These are phyloP conservation scores for Globisporangium canariense DNA, from an alignment of 352 stramenopile genomes.

Conservation along the genomic window DNA sequence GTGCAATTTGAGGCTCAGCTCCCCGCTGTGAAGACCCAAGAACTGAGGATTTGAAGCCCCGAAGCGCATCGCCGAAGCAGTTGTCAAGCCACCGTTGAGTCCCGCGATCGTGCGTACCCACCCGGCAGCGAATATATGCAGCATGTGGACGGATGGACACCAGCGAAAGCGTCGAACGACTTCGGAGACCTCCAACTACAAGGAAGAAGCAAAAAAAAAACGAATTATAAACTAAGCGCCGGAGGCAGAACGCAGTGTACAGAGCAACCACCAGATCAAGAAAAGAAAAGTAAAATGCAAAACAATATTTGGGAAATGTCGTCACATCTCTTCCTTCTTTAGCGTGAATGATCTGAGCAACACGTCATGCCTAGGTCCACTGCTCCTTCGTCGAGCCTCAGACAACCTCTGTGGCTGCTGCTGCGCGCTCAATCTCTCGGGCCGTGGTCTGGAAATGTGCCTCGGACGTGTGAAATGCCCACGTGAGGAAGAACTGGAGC, in stretches of 20 bases:
- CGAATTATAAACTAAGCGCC: conserved; percentile 1
- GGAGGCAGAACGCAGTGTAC: background rate
- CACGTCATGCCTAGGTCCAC: no score
- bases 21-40: background rate
- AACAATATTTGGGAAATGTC: background rate
- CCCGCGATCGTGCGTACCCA: no score
- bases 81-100: no score
- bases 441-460: conserved; percentile 3
- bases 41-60: background rate
- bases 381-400: no score
- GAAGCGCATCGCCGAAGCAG: background rate
- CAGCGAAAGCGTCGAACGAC: background rate
- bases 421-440: conserved; percentile 7
- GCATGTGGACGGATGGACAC: background rate
- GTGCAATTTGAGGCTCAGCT: background rate
- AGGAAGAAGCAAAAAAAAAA: background rate
- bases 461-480: conserved; percentile 29
- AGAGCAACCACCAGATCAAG: background rate
- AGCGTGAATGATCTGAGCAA: no score
- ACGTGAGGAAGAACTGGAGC: conserved; percentile 57
- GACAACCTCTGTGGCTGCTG: background rate
- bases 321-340: background rate
- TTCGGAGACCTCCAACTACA: background rate
- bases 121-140: no score
- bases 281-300: background rate